These are phyloP conservation scores for Iris pallida DNA, from an alignment of 116 monocot genomes.

Conservation along the genomic window DNA sequence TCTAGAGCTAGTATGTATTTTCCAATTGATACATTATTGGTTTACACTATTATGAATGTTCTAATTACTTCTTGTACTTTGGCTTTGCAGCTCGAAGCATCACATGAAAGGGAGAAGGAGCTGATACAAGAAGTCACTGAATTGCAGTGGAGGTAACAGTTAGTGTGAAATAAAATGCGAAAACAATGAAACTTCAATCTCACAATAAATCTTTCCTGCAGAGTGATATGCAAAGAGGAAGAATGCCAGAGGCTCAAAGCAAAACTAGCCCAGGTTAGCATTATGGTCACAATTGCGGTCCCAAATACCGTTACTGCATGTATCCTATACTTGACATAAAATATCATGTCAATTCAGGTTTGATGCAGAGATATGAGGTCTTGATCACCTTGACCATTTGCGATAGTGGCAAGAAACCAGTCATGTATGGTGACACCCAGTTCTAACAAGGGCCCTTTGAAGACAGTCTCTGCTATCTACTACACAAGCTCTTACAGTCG, in stretches of 20 bases:
- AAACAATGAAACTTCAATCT: neutral
- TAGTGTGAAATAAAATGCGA: neutral
- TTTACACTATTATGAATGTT: too few species aligned
- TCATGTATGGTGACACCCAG: too few species aligned
- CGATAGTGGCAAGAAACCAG: too few species aligned
- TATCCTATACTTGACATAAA: too few species aligned
- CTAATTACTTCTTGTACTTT: neutral
- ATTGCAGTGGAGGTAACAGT: constrained; percentile 24
- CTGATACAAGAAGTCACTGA: constrained; percentile 36
- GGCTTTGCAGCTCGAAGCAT: constrained; percentile 22
- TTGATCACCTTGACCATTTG: neutral
- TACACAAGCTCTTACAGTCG: too few species aligned
- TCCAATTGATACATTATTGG: too few species aligned
- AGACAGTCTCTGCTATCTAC: too few species aligned
- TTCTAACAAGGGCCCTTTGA: too few species aligned
- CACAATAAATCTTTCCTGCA: neutral
- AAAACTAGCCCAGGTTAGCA: constrained; percentile 15
- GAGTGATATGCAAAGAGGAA: constrained; percentile 23
- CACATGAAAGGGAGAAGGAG: constrained; percentile 41
- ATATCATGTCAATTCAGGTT: neutral
- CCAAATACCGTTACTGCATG: too few species aligned
- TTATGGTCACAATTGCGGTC: too few species aligned
- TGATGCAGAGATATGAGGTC: neutral
- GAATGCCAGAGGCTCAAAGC: constrained; percentile 36
- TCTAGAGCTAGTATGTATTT: too few species aligned